A percentile compares a stretch with the other conserved stretches of the same genome.
Evolutionary conservation across 805 yeast species (phyloP).

Genomic region (Myxozyma neglecta): DNA sequence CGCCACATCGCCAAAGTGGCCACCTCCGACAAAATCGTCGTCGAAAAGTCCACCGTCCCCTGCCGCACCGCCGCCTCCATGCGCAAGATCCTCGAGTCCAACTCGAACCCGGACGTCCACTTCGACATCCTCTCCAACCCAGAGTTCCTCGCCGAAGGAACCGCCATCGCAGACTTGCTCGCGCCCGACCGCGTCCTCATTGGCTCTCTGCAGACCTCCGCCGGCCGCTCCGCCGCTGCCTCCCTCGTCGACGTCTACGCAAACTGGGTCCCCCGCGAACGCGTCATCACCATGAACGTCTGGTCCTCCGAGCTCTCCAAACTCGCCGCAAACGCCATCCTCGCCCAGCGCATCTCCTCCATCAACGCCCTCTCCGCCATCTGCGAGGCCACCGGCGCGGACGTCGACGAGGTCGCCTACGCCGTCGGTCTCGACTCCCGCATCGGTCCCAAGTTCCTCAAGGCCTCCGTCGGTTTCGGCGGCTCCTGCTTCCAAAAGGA

Average conservation of each 20-base stretch:
- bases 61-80: conserved; percentile 38
- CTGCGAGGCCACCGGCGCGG: conserved; percentile 40
- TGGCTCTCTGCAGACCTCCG: conserved; percentile 36
- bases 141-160: conserved; percentile 39
- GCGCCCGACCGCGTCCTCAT: conserved; percentile 38
- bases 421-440: conserved; percentile 39
- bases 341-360: conserved; percentile 40
- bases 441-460: conserved; percentile 38
- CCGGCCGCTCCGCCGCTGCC: conserved; percentile 37
- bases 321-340: conserved; percentile 39
- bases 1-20: conserved; percentile 38
- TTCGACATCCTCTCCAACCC: conserved; percentile 40
- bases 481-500: conserved; percentile 40
- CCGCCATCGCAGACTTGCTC: conserved; percentile 36
- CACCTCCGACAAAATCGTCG: conserved; percentile 37
- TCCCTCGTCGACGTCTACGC: conserved; percentile 37
- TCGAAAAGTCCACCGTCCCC: conserved; percentile 39
- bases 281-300: conserved; percentile 37
- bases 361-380: conserved; percentile 39
- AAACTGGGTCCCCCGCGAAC: conserved; percentile 37
- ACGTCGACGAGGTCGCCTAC: conserved; percentile 38
- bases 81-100: conserved; percentile 37
- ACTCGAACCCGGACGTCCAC: conserved; percentile 37
- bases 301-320: conserved; percentile 40
- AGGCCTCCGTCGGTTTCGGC: conserved; percentile 39